A percentile compares a stretch with the other conserved stretches of the same genome.
These are phyloP conservation scores for Phytopythium kandeliae DNA, from an alignment of 352 stramenopile species.

Conservation along the genomic window DNA sequence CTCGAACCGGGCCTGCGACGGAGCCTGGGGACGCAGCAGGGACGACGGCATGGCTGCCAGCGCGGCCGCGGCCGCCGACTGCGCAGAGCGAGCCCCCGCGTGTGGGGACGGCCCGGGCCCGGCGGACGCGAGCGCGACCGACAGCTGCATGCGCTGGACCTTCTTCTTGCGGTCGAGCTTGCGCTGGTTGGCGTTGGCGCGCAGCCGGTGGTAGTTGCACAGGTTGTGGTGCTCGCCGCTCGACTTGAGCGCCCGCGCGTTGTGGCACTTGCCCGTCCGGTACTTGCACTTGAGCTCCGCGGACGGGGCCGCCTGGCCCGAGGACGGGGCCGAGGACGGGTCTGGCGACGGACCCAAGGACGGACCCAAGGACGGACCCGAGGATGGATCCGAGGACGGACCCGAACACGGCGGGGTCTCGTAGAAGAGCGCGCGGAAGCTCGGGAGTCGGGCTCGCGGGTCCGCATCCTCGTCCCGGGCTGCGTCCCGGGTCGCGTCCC, in stretches of 20 bases:
- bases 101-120: conserved; percentile 7
- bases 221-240: conserved; percentile 79
- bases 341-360: too few species aligned
- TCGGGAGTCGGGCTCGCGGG: conserved; percentile 33
- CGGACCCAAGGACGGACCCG: too few species aligned
- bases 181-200: conserved; percentile 75
- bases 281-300: conserved; percentile 73
- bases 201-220: conserved; percentile 77
- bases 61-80: conserved; percentile 33
- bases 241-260: conserved; percentile 65
- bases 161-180: conserved; percentile 86
- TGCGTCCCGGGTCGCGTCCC: too few species aligned
- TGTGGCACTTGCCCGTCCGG: conserved; percentile 75
- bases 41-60: conserved; percentile 24
- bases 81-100: not conserved
- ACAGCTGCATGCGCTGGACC: conserved; percentile 38
- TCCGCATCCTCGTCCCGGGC: too few species aligned
- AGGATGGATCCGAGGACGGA: too few species aligned
- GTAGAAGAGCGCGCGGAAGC: conserved; percentile 65
- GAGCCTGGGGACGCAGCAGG: conserved; percentile 5
- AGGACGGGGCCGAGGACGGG: too few species aligned
- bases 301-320: conserved; percentile 13
- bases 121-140: conserved; percentile 14
- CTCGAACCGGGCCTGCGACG: conserved; percentile 27
- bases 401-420: not conserved